Evolutionary conservation across 768 basidiomycete genomes (phyloP).

Genomic region (Kwoniella dejecticola): DNA sequence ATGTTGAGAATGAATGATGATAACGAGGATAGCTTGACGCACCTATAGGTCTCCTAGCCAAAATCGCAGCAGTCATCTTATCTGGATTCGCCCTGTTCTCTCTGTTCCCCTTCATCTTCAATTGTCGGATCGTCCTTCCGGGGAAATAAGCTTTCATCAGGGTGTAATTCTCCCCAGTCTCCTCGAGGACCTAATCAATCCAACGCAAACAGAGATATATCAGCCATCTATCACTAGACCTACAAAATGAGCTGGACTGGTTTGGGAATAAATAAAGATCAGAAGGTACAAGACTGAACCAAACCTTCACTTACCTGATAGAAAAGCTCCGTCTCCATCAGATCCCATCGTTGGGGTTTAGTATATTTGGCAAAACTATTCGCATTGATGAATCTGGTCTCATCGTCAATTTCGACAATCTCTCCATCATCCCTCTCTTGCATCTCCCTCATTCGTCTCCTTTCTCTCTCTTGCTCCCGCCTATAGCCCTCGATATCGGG

Average conservation of each 20-base stretch:
- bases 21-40: constrained; percentile 9
- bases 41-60: constrained; percentile 35
- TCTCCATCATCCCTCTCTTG: constrained; percentile 23
- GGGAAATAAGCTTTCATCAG: constrained; percentile 45
- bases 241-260: too few species aligned
- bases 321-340: constrained; percentile 45
- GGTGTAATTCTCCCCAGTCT: constrained; percentile 42
- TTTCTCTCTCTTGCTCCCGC: constrained; percentile 15
- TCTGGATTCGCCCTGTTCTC: constrained; percentile 41
- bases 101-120: constrained; percentile 35
- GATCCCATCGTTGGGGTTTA: constrained; percentile 33
- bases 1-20: neutral
- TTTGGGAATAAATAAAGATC: neutral
- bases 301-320: constrained; percentile 35
- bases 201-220: neutral
- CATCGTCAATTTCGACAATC: constrained; percentile 39
- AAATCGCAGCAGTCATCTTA: constrained; percentile 35
- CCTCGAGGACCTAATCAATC: constrained; percentile 31
- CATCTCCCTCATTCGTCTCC: constrained; percentile 19
- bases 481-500: constrained; percentile 28
- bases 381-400: constrained; percentile 40
- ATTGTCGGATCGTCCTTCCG: constrained; percentile 29
- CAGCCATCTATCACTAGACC: too few species aligned
- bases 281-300: neutral
- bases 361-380: constrained; percentile 18